Evolutionary conservation across 768 basidiomycete genomes (phyloP), one percentile per base, ranked within the genome.

Genomic region (Russula foetens): DNA sequence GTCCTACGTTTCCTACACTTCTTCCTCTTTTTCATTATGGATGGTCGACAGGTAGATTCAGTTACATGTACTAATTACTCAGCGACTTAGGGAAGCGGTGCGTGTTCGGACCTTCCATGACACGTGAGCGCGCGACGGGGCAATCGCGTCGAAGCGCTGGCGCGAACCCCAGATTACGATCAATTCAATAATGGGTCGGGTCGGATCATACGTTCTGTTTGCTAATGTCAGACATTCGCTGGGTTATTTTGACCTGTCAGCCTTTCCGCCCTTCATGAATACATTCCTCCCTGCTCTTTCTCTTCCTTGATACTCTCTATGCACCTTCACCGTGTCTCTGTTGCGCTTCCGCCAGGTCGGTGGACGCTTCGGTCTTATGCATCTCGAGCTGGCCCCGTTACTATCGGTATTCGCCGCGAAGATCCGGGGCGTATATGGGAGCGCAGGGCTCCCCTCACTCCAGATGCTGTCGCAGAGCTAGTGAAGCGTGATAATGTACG

Each of bases 371-470:
- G 55, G 23, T 43, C 39, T 59, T 39, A 55, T 53, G n/a, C 47
- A 31, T 44, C 31, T 50, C 47, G 51, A 47, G n/a, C 26, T 41
- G 11, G 49, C 43, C 43, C 66, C 45, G 63, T 78, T 21, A 77
- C 74, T 23, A 63, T 87, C 15, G 85, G 85, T 21, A 78, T 87
- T 26, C 76, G 90, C 19, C 82, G 86, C 41, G 94, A 97, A 71
- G 88, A 95, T 69, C 85, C 88, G 0, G 65, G 72, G 31, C 76
- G 94, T 53, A 82, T 90, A 57, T 97, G 92, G 92, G 94, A 96
- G 70, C 79, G 94, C 9, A 80, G 94, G 19, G 84, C 81, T 31
- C 92, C 94, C 2, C 75, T 97, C 47, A 90, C 89, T 0, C 94
- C 94, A 0, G 80, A 81, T 4, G 84, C 81, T 7, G 86, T 95